Conservation (phyloP, 2,329 filamentous ascomycete genomes). For the Alternaria ventricosa region DNA sequence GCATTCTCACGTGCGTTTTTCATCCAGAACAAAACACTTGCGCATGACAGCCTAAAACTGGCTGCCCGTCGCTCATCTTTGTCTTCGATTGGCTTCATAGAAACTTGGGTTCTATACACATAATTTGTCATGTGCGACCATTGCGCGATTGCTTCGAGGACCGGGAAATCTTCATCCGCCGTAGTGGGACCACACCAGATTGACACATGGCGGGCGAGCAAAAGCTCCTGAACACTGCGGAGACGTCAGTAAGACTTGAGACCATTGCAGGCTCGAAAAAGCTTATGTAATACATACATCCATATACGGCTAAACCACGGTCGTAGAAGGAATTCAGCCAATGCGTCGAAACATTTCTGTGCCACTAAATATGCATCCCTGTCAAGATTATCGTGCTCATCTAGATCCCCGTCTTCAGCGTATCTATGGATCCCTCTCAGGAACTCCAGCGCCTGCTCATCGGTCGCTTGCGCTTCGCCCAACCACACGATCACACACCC, state of each 20-base stretch:
- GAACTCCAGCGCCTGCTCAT: neutral
- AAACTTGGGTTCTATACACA: too few species aligned
- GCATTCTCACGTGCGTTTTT: neutral
- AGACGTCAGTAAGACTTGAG: too few species aligned
- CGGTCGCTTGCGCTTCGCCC: neutral
- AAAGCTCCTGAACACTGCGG: neutral
- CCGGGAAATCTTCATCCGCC: neutral
- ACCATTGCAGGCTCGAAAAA: too few species aligned
- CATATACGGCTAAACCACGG: neutral
- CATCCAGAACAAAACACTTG: neutral
- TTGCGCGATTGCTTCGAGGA: neutral
- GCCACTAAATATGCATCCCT: too few species aligned
- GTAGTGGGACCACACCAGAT: neutral
- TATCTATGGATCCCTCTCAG: neutral
- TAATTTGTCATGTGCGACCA: neutral
- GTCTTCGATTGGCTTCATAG: neutral
- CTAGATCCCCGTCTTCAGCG: too few species aligned
- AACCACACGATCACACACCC: neutral
- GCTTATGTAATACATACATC: neutral
- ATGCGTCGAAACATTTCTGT: neutral
- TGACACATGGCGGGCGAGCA: neutral
- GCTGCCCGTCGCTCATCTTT: neutral
- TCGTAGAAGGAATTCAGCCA: neutral
- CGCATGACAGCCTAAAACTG: neutral
- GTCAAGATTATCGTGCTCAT: too few species aligned